phyloP scores from a whole-genome alignment of 352 stramenopile genomes.

The Thalassiosira livingstoniorum region DNA sequence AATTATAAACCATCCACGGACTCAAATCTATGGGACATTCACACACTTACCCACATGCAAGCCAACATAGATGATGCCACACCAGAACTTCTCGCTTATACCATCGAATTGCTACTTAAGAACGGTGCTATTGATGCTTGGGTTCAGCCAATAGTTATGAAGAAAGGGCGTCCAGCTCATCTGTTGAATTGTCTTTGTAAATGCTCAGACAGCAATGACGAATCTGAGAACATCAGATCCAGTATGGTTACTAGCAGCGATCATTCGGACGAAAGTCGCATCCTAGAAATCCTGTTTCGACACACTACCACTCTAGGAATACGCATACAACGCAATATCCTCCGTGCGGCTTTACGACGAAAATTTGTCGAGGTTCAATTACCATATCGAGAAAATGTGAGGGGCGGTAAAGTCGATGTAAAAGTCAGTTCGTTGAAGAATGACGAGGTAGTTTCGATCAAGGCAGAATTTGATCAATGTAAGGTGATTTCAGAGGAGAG shows the following conservation, averaged over 20 bases:
- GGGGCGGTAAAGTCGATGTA: conserved; percentile 66
- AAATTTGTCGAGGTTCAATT: conserved; percentile 65
- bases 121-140: conserved; percentile 82
- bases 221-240: background rate
- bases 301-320: conserved; percentile 84
- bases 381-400: conserved; percentile 48
- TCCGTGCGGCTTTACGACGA: conserved; percentile 66
- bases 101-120: conserved; percentile 71
- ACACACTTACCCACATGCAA: conserved; percentile 71
- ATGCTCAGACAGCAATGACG: background rate
- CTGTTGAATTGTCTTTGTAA: conserved; percentile 78
- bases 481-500: conserved; percentile 66
- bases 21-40: conserved; percentile 53
- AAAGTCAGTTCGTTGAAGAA: conserved; percentile 76
- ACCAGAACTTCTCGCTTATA: conserved; percentile 74
- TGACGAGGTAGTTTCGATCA: conserved; percentile 67
- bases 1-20: too few relatives aligned
- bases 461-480: conserved; percentile 86
- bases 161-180: conserved; percentile 80
- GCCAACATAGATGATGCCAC: conserved; percentile 84
- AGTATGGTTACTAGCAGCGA: background rate
- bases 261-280: conserved; percentile 18
- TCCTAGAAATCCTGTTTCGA: conserved; percentile 77
- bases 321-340: conserved; percentile 68
- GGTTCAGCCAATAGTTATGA: conserved; percentile 84